Conservation (phyloP, 2,329 filamentous ascomycete genomes). For the Cordyceps cicadae region DNA sequence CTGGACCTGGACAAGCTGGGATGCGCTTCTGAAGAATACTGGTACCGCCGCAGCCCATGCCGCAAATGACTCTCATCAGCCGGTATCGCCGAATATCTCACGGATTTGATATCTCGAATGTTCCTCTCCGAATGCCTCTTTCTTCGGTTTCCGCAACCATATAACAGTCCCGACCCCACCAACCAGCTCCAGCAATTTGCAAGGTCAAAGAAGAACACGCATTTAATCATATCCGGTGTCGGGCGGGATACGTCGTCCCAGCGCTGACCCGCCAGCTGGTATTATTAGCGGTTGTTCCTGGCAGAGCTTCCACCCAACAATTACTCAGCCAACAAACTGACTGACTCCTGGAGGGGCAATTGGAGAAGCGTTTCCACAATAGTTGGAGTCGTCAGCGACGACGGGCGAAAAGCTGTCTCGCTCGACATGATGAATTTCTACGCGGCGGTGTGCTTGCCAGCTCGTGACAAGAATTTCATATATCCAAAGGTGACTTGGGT, state of each 20-base stretch:
- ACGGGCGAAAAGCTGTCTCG: neutral
- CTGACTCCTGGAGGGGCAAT: neutral
- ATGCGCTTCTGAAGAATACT: neutral
- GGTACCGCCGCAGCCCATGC: neutral
- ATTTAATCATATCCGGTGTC: conserved; percentile 8
- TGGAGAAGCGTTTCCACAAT: conserved; percentile 7
- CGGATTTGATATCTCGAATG: neutral
- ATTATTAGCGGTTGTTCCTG: neutral
- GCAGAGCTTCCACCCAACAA: neutral
- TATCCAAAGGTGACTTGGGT: neutral
- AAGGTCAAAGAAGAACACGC: neutral
- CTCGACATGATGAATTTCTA: neutral
- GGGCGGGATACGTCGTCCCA: neutral
- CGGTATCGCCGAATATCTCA: neutral
- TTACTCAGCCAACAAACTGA: neutral
- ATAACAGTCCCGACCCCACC: neutral
- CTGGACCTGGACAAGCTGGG: neutral
- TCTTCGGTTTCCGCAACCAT: neutral
- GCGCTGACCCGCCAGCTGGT: neutral
- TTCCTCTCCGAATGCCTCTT: neutral
- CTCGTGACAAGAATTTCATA: neutral
- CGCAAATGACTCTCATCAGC: neutral
- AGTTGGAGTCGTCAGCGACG: neutral
- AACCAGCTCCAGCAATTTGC: neutral
- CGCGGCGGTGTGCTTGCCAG: neutral